Conservation (phyloP, 2,329 filamentous ascomycete genomes). For the Elsinoe batatas region DNA sequence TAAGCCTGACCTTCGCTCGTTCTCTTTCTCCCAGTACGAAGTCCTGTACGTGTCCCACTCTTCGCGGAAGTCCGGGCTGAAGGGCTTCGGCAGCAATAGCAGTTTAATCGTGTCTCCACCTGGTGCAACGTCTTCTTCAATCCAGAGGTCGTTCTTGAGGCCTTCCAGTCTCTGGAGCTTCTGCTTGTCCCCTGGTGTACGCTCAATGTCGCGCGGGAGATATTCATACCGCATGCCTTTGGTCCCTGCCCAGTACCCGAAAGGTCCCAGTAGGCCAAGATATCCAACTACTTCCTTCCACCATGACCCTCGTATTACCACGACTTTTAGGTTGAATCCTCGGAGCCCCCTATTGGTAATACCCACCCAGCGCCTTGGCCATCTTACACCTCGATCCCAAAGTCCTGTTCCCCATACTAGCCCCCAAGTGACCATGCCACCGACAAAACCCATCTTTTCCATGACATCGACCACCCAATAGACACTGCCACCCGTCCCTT, state of each 20-base stretch:
- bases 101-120: conserved; percentile 90
- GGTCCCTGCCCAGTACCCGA: conserved; percentile 24
- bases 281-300: conserved; percentile 63
- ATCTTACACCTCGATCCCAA: conserved; percentile 89
- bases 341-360: conserved; percentile 83
- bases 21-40: conserved; percentile 96
- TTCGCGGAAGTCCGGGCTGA: conserved; percentile 86
- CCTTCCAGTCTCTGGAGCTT: conserved; percentile 14
- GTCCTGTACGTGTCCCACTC: conserved; percentile 93
- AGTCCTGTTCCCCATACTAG: conserved; percentile 92
- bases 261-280: conserved; percentile 24
- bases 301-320: conserved; percentile 74
- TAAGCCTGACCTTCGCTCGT: conserved; percentile 70
- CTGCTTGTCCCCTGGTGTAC: conserved; percentile 36
- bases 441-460: conserved; percentile 86
- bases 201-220: conserved; percentile 32
- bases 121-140: conserved; percentile 82
- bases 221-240: conserved; percentile 27
- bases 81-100: conserved; percentile 83
- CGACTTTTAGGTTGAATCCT: conserved; percentile 92
- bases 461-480: conserved; percentile 92
- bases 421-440: conserved; percentile 74
- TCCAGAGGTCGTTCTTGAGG: conserved; percentile 42
- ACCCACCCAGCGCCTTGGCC: conserved; percentile 84
- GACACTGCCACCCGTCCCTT: conserved; percentile 79